Evolutionary conservation across 768 basidiomycete species (phyloP), one percentile per base, ranked within the genome.

Genomic region (Agaricus sinodeliciosus): DNA sequence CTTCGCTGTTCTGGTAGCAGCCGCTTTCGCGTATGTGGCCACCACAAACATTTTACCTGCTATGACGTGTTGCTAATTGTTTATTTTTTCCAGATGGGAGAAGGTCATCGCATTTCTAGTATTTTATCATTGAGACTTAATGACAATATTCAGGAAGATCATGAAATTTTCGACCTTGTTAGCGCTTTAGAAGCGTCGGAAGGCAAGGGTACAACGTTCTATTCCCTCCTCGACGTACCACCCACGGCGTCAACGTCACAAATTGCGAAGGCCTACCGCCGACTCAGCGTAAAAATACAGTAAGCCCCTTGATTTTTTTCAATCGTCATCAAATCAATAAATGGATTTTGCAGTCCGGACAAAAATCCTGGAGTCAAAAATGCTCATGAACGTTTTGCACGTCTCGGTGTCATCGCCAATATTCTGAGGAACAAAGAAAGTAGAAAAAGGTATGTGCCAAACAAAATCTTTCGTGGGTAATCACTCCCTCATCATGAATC

Each of bases 161-260:
- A 96, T 73, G 94, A 97, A 68, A 94, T 97, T 35, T 97, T 97
- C 63, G 94, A 96, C 69, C 77, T 96, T 12, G 93, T 95, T 54
- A 79, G 80, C 57, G 88, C 79, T 16, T 65, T 97, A 18, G 85
- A 94, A 67, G 73, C 72, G 3, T 73, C 90, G 2, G 94, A 96
- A 74, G 93, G 93, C 75, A 94, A 88, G 64, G 91, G 87, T 28
- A 91, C 87, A n/a, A 90, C 84, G 0, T 99, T 98, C 72, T 99
- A 99, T 72, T 90, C 91, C 9, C 95, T 88, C 84, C 72, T 99
- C 41, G 87, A 88, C 54, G 80, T 96, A 1, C 72, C 90, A 2
- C 68, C 83, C 3, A 82, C 84, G 0, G 94, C 94, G 0, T 72
- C 82, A 13, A 79, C 82, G 4, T 57, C 76, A 25, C 90, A 95